Evolutionary conservation across 768 basidiomycete species (phyloP), one percentile per base, ranked within the genome.

Genomic region (Punctularia strigosozonata): DNA sequence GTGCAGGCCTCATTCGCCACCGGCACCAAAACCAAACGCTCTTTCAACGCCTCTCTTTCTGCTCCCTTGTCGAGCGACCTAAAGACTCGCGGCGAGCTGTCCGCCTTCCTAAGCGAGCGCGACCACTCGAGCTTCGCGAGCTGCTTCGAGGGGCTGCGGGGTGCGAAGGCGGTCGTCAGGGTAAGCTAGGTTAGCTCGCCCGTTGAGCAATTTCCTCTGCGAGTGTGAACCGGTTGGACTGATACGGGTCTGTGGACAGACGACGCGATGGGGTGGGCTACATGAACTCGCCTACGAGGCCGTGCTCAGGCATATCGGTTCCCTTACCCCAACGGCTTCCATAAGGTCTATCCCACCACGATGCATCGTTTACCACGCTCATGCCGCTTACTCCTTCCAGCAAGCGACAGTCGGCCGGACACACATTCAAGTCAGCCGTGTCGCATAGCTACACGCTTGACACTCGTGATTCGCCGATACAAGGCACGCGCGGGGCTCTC

Each of bases 261-360:
- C n/a, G 21, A 39, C 38, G 28, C 14, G 33, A 15, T 25, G 18
- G 4, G 31, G 33, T 19, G 76, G 77, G 4, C 52, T 66, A 43
- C 87, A 95, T 50, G 88, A 95, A 51, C 46, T 91, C 8, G 75
- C 80, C 5, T 97, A 94, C 49, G 89, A 97, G 53, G 77, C 75
- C 14, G 77, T 83, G 2, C 58, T 85, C 38, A 66, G 95, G 33
- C 79, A 87, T 41, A 69, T 98, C 17, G 70, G 77, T 5, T 66
- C 69, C 31, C 66, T 98, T 21, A 62, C 69, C 6, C 75, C 86
- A 2, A 68, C 73, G 2, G 94, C 91, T 19, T 90, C 87, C 2
- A 64, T 92, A 30, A 85, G 82, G 90, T 87, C 44, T 42, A 64
- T 49, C 26, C 7, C n/a, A 15, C 6, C 18, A 42, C 24, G 17